Conservation (phyloP, 805 yeast genomes). For the Metschnikowia koreensis region DNA sequence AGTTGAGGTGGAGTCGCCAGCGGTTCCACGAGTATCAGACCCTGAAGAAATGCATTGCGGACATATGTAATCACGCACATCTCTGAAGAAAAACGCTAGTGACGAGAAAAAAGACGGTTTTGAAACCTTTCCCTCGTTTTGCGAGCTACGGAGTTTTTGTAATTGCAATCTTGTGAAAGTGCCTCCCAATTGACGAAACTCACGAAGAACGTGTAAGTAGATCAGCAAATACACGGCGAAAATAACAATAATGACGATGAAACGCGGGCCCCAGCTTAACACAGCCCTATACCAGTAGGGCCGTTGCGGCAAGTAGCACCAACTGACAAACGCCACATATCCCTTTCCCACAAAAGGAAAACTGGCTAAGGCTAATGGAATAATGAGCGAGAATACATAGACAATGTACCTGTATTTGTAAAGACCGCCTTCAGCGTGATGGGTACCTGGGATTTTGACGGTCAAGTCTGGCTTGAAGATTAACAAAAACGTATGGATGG, state of each 20-base stretch:
- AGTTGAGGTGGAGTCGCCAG: neutral
- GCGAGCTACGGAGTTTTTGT: slow-evolving; percentile 2
- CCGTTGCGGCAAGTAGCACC: slow-evolving; percentile 74
- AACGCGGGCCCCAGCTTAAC: slow-evolving; percentile 82
- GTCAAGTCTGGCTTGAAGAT: slow-evolving; percentile 60
- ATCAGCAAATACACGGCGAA: slow-evolving; percentile 64
- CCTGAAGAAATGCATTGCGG: slow-evolving; percentile 33
- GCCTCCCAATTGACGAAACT: slow-evolving; percentile 56
- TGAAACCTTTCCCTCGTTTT: neutral
- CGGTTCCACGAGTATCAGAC: neutral
- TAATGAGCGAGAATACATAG: slow-evolving; percentile 53
- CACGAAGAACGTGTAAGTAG: slow-evolving; percentile 67
- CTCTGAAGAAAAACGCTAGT: slow-evolving; percentile 26
- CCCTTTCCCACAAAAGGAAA: slow-evolving; percentile 65
- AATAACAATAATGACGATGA: slow-evolving; percentile 60
- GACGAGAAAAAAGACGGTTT: slow-evolving; percentile 32
- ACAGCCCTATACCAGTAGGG: slow-evolving; percentile 75
- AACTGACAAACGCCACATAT: slow-evolving; percentile 61
- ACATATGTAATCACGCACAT: slow-evolving; percentile 23
- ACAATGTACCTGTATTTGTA: slow-evolving; percentile 56
- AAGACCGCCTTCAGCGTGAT: slow-evolving; percentile 67
- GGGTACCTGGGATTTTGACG: slow-evolving; percentile 40
- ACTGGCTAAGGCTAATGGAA: slow-evolving; percentile 69
- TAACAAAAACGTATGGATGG: slow-evolving; percentile 74
- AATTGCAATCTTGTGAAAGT: slow-evolving; percentile 36